Conservation (phyloP, 2,329 filamentous ascomycete species). For the Tricladium varicosporioides region DNA sequence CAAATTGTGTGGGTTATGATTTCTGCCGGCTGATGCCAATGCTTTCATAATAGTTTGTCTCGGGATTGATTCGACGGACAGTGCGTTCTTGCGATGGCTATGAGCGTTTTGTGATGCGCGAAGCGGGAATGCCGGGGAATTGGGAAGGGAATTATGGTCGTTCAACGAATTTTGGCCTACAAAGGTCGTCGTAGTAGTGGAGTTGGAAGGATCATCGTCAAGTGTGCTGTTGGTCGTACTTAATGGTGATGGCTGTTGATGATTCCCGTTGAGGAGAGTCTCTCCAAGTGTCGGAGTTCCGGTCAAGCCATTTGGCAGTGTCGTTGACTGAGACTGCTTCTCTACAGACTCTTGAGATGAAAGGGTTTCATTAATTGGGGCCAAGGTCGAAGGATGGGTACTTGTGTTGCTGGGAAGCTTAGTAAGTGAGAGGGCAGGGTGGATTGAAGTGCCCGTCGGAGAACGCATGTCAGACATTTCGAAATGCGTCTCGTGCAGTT, state of each 20-base stretch:
- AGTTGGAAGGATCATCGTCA: slow-evolving; percentile 29
- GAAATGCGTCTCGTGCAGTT: slow-evolving; percentile 10
- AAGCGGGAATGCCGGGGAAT: slow-evolving; percentile 27
- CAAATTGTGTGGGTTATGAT: slow-evolving; percentile 53
- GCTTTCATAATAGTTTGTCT: slow-evolving; percentile 83
- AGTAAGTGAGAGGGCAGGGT: slow-evolving; percentile 46
- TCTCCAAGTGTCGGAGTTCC: slow-evolving; percentile 35
- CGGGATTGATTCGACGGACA: slow-evolving; percentile 49
- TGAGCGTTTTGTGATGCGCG: slow-evolving; percentile 20
- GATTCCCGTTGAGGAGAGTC: slow-evolving; percentile 42
- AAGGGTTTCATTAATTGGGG: slow-evolving; percentile 28
- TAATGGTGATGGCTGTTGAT: slow-evolving; percentile 41
- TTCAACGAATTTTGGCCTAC: slow-evolving; percentile 27
- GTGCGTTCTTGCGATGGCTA: slow-evolving; percentile 32
- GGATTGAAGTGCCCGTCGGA: slow-evolving; percentile 44
- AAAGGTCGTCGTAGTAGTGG: slow-evolving; percentile 30
- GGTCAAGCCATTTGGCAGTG: slow-evolving; percentile 29
- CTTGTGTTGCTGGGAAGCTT: slow-evolving; percentile 23
- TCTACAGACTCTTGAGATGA: slow-evolving; percentile 11
- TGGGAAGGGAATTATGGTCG: slow-evolving; percentile 27
- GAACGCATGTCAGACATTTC: slow-evolving; percentile 43
- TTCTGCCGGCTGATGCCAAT: slow-evolving; percentile 64
- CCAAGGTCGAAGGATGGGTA: slow-evolving; percentile 14
- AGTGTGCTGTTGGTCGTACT: slow-evolving; percentile 35
- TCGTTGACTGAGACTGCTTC: slow-evolving; percentile 19